Evolutionary conservation across 306 rosid species (phyloP).

Genomic region (Elaeagnus macrophylla): DNA sequence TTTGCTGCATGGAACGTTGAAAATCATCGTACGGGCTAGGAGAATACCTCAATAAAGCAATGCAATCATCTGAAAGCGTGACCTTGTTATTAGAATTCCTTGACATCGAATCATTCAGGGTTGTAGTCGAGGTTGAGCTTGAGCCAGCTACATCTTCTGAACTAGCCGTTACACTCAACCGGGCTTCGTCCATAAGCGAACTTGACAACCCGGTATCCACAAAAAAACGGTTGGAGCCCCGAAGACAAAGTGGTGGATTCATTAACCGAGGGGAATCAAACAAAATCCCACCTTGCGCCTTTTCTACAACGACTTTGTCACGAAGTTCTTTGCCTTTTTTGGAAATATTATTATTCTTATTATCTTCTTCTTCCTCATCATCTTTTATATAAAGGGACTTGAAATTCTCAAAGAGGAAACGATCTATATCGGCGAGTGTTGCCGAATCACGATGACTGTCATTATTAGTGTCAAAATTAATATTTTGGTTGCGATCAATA

Average conservation of each 20-base stretch:
- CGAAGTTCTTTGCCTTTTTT: background rate
- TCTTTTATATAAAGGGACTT: slow-evolving; percentile 43
- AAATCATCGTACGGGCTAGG: slow-evolving; percentile 48
- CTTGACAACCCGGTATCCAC: slow-evolving; percentile 28
- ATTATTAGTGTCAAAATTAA: background rate
- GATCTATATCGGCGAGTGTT: slow-evolving; percentile 53
- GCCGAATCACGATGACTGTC: slow-evolving; percentile 33
- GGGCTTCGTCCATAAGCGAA: slow-evolving; percentile 34
- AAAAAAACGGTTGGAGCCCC: slow-evolving; percentile 42
- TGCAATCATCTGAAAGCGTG: slow-evolving; percentile 32
- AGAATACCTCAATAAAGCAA: slow-evolving; percentile 51
- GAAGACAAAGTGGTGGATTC: slow-evolving; percentile 26
- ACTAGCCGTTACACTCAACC: slow-evolving; percentile 22
- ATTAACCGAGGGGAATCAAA: slow-evolving; percentile 34
- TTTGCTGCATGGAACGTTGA: slow-evolving; percentile 46
- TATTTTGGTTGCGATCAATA: slow-evolving; percentile 16
- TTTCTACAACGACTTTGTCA: background rate
- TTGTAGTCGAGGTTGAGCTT: slow-evolving; percentile 15
- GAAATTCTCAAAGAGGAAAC: slow-evolving; percentile 67
- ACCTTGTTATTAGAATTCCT: background rate
- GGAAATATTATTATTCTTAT: no score
- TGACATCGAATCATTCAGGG: background rate
- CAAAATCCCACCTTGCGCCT: slow-evolving; percentile 13
- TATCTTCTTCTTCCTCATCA: slow-evolving; percentile 8
- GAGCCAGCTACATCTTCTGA: slow-evolving; percentile 31